Evolutionary conservation across 2,329 filamentous ascomycete genomes (phyloP).

Genomic region (Colletotrichum navitas): DNA sequence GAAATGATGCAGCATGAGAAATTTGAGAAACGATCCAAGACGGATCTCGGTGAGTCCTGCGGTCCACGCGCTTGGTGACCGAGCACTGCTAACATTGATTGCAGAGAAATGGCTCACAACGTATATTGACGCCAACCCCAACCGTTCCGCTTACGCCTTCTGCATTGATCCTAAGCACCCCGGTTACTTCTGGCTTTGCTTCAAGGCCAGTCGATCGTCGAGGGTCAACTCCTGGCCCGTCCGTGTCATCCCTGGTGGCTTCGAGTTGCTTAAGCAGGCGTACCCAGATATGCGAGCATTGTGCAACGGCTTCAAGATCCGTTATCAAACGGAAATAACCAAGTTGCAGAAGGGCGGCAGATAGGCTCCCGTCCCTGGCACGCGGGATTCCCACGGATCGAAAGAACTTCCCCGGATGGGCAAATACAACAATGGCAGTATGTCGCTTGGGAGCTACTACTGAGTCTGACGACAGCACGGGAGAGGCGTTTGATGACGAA

Average conservation of each 20-base stretch:
- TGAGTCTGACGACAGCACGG: constrained; percentile 3
- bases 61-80: background rate
- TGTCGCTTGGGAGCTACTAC: constrained; percentile 9
- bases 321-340: constrained; percentile 75
- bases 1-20: constrained; percentile 97
- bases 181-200: constrained; percentile 95
- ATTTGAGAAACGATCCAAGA: constrained; percentile 78
- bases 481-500: constrained; percentile 3
- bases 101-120: constrained; percentile 95
- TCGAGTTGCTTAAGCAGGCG: constrained; percentile 86
- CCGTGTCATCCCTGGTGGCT: constrained; percentile 92
- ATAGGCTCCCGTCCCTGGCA: constrained; percentile 26
- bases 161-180: constrained; percentile 93
- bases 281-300: constrained; percentile 96
- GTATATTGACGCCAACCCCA: constrained; percentile 96
- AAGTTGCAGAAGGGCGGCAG: constrained; percentile 62
- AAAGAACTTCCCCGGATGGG: background rate
- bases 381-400: background rate
- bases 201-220: constrained; percentile 87
- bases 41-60: constrained; percentile 78
- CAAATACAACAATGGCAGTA: background rate
- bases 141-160: constrained; percentile 93
- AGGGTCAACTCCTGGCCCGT: constrained; percentile 84
- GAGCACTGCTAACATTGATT: constrained; percentile 8
- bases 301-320: constrained; percentile 96